Percentiles rank a stretch among this genome's conserved stretches.
Conservation (phyloP, 2,329 filamentous ascomycete genomes). For the Trichoderma semiorbis region DNA sequence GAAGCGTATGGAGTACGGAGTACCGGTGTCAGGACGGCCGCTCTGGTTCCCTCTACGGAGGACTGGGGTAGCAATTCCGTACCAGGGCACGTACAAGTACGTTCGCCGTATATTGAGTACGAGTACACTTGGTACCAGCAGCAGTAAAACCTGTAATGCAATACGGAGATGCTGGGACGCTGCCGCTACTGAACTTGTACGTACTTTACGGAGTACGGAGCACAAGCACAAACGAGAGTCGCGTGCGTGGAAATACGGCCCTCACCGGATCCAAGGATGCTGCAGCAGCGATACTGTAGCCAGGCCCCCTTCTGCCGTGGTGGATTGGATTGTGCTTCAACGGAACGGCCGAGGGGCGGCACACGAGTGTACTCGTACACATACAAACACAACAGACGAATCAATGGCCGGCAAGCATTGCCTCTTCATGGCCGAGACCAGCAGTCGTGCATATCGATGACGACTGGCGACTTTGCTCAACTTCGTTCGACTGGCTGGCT, state of each 20-base stretch:
- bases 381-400: background rate
- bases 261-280: slow-evolving; percentile 6
- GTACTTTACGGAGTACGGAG: slow-evolving; percentile 2
- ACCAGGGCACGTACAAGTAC: background rate
- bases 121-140: background rate
- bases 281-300: background rate
- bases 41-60: slow-evolving; percentile 2
- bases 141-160: background rate
- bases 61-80: background rate
- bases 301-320: background rate
- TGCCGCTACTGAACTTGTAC: background rate
- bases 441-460: background rate
- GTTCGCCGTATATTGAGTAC: background rate
- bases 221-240: background rate
- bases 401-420: background rate
- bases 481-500: background rate
- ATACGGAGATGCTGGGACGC: background rate
- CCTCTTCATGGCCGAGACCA: background rate
- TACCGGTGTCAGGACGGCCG: slow-evolving; percentile 9
- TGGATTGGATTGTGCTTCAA: background rate
- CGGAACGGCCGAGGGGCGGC: background rate
- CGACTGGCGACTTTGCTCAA: background rate
- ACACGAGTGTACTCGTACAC: background rate
- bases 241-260: slow-evolving; percentile 11
- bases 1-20: slow-evolving; percentile 6